Conservation (phyloP, 768 basidiomycete species). For the Galerina sulciceps region DNA sequence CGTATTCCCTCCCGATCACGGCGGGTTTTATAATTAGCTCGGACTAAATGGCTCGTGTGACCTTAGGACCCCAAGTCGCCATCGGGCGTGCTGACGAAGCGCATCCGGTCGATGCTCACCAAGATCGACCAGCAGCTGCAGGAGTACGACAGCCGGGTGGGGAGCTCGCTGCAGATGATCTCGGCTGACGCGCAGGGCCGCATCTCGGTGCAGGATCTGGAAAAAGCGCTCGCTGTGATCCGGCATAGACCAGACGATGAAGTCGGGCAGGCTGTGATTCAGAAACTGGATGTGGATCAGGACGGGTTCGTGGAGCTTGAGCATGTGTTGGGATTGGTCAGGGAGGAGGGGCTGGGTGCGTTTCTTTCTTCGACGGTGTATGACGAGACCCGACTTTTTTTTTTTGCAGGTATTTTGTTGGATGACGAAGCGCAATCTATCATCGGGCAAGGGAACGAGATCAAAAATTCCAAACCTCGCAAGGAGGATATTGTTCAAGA, state of each 20-base stretch:
- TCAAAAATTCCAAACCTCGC: conserved; percentile 80
- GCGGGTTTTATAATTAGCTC: too few species aligned
- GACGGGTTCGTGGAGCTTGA: conserved; percentile 96
- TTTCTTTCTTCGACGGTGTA: conserved; percentile 7
- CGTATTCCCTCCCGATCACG: conserved; percentile 10
- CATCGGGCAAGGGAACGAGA: conserved; percentile 82
- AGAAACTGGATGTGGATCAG: conserved; percentile 94
- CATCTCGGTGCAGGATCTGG: conserved; percentile 86
- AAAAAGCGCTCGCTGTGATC: conserved; percentile 91
- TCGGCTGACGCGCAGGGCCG: conserved; percentile 85
- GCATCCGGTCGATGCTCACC: conserved; percentile 92
- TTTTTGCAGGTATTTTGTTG: conserved; percentile 74
- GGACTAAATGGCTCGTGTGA: background rate
- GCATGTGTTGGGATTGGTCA: conserved; percentile 88
- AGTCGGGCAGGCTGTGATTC: conserved; percentile 82
- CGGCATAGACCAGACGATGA: conserved; percentile 92
- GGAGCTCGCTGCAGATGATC: conserved; percentile 84
- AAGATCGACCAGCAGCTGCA: conserved; percentile 93
- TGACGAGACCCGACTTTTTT: conserved; percentile 1
- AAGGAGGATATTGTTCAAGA: conserved; percentile 96
- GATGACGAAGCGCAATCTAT: conserved; percentile 86
- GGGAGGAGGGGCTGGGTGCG: conserved; percentile 84
- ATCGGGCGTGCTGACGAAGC: conserved; percentile 88
- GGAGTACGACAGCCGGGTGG: conserved; percentile 89
- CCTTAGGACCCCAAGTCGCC: conserved; percentile 76